Evolutionary conservation across 2,329 filamentous ascomycete species (phyloP).

Genomic region (Pseudocercospora cruenta): DNA sequence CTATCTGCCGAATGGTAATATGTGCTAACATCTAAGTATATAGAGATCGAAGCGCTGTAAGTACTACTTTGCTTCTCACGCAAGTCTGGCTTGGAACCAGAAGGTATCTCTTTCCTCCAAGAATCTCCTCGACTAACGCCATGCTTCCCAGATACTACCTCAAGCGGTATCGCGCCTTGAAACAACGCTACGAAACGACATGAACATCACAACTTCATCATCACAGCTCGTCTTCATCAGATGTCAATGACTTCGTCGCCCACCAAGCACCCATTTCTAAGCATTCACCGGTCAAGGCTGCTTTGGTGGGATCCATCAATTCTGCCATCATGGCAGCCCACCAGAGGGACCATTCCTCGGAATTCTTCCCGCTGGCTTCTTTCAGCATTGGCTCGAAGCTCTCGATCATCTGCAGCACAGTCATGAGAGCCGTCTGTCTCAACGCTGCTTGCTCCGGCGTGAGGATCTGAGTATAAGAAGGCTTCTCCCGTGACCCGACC

Average conservation of each 20-base stretch:
- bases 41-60: conserved; percentile 91
- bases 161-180: conserved; percentile 84
- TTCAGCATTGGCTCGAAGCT: conserved; percentile 80
- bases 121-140: conserved; percentile 6
- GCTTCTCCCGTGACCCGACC: conserved; percentile 23
- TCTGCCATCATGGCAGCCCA: conserved; percentile 84
- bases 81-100: conserved; percentile 1
- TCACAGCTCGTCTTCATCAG: neutral
- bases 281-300: conserved; percentile 82
- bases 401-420: conserved; percentile 81
- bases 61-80: conserved; percentile 43
- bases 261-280: conserved; percentile 70
- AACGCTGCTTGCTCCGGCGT: conserved; percentile 67
- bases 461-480: conserved; percentile 7
- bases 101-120: conserved; percentile 5
- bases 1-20: neutral
- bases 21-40: neutral
- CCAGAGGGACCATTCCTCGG: conserved; percentile 93
- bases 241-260: conserved; percentile 55
- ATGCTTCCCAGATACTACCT: conserved; percentile 74
- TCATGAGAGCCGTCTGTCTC: conserved; percentile 77
- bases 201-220: conserved; percentile 16
- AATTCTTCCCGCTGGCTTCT: conserved; percentile 81
- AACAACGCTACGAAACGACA: conserved; percentile 67
- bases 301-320: conserved; percentile 72